Evolutionary conservation across 805 yeast species (phyloP).

Genomic region (Wickerhamomyces xylosicus): DNA sequence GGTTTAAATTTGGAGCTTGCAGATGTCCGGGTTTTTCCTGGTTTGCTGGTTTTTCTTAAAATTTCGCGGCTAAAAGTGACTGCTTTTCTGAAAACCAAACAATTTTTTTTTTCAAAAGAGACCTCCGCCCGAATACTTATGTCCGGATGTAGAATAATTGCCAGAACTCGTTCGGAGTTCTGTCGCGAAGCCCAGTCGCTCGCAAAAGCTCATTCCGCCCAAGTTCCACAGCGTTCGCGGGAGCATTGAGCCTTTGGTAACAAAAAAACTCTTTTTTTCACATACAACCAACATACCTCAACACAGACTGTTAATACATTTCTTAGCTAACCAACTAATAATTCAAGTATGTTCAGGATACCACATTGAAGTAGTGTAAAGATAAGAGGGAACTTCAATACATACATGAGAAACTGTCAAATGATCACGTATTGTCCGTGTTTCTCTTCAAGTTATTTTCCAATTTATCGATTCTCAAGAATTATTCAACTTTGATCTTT

Average conservation of each 20-base stretch:
- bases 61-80: not conserved
- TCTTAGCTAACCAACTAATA: not conserved
- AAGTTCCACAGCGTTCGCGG: too few species aligned
- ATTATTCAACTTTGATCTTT: too few species aligned
- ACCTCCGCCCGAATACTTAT: not conserved
- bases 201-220: too few species aligned
- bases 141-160: not conserved
- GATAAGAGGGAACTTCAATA: not conserved
- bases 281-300: not conserved
- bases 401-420: not conserved
- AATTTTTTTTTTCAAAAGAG: not conserved
- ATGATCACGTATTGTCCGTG: too few species aligned
- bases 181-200: too few species aligned
- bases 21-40: not conserved
- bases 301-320: not conserved
- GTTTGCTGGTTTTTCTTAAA: too few species aligned
- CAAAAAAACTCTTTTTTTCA: not conserved
- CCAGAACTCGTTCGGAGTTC: too few species aligned
- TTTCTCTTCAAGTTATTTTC: too few species aligned
- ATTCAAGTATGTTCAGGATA: not conserved
- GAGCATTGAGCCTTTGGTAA: not conserved
- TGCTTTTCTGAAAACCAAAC: not conserved
- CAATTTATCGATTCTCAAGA: too few species aligned
- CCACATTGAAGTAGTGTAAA: not conserved
- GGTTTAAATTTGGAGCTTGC: too few species aligned